Evolutionary conservation across 2,329 filamentous ascomycete species (phyloP).

Genomic region (Eutypa lata): DNA sequence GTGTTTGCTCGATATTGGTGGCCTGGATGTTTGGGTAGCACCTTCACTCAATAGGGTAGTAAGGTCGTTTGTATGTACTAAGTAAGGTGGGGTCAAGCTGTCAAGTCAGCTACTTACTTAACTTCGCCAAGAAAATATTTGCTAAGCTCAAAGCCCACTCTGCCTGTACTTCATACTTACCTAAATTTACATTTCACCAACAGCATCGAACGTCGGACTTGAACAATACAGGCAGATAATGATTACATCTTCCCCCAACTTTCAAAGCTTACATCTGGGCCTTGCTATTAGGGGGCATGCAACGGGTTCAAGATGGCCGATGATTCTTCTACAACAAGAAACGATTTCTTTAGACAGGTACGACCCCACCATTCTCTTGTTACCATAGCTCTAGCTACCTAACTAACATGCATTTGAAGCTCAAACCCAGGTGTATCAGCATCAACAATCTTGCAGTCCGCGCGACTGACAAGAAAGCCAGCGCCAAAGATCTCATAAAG

Average conservation of each 20-base stretch:
- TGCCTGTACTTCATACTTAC: too few relatives aligned
- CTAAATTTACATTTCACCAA: too few relatives aligned
- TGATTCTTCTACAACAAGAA: conserved; percentile 20
- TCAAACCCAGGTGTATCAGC: conserved; percentile 60
- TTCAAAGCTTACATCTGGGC: background rate
- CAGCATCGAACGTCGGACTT: too few relatives aligned
- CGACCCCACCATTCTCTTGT: background rate
- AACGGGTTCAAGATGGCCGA: conserved; percentile 18
- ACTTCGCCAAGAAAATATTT: too few relatives aligned
- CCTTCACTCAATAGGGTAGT: too few relatives aligned
- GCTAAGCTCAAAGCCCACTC: too few relatives aligned
- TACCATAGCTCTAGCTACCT: background rate
- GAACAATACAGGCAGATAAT: too few relatives aligned
- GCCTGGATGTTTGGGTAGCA: too few relatives aligned
- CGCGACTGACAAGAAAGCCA: conserved; percentile 38
- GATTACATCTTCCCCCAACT: background rate
- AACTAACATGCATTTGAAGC: conserved; percentile 34
- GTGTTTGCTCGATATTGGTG: too few relatives aligned
- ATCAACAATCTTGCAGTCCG: conserved; percentile 57
- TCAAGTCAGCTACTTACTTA: too few relatives aligned
- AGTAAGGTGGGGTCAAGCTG: too few relatives aligned
- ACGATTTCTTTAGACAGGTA: conserved; percentile 31
- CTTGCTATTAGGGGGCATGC: conserved; percentile 6
- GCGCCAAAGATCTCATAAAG: conserved; percentile 41
- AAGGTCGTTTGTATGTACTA: too few relatives aligned